Conservation (phyloP, 495 filamentous ascomycete genomes). For the Copromyces sp. region DNA sequence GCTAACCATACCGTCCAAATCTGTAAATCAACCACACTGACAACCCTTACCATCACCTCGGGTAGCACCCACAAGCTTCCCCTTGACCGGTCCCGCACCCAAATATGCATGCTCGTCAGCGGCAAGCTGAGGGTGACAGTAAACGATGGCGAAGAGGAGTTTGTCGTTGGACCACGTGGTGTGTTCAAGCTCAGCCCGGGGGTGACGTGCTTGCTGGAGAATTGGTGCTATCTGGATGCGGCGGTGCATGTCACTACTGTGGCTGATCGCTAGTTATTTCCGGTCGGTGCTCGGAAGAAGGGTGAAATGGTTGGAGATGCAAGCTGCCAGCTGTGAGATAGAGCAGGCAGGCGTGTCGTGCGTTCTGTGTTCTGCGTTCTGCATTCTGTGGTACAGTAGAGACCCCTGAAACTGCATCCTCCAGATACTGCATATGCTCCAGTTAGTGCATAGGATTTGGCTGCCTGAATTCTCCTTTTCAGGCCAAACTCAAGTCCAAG, state of each 20-base stretch:
- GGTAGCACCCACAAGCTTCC: conserved; percentile 13
- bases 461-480: too few species aligned
- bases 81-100: conserved; percentile 3
- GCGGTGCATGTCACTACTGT: conserved; percentile 18
- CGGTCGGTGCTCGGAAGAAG: background rate
- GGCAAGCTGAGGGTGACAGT: conserved; percentile 23
- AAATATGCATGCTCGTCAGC: conserved; percentile 16
- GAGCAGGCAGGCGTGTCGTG: background rate
- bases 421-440: too few species aligned
- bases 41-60: conserved; percentile 16
- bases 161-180: conserved; percentile 18
- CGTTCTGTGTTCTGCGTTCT: too few species aligned
- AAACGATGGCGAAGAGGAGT: conserved; percentile 11
- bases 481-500: too few species aligned
- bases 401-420: too few species aligned
- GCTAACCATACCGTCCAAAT: conserved; percentile 15
- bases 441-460: too few species aligned
- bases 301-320: background rate
- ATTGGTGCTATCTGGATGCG: conserved; percentile 20
- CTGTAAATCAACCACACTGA: conserved; percentile 3
- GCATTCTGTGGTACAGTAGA: too few species aligned
- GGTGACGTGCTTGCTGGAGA: conserved; percentile 12
- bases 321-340: background rate
- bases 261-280: background rate
- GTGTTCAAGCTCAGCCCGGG: conserved; percentile 17